phyloP scores from a whole-genome alignment of 208 protist species.

The Endotrypanum monterogeii region DNA sequence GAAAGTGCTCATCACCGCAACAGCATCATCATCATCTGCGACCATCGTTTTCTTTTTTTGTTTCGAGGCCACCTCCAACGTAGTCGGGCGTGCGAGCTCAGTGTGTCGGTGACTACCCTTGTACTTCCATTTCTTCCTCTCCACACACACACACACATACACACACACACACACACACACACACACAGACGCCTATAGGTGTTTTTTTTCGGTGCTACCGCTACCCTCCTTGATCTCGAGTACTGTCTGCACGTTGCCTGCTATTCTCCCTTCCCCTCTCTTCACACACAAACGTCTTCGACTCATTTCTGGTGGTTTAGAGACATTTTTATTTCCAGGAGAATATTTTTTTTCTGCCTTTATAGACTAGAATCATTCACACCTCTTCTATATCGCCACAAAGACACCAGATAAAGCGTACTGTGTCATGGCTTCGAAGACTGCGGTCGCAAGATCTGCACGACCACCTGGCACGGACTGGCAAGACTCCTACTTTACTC shows the following conservation, averaged over 20 bases:
- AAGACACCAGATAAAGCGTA: background rate
- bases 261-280: no score
- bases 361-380: background rate
- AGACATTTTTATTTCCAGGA: background rate
- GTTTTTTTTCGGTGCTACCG: no score
- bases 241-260: no score
- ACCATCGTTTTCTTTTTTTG: background rate
- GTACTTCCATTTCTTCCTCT: no score
- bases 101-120: background rate
- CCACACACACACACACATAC: background rate
- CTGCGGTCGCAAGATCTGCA: slow-evolving; percentile 11
- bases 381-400: background rate
- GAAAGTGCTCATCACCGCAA: background rate
- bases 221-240: no score
- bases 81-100: background rate
- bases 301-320: background rate
- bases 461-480: slow-evolving; percentile 69
- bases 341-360: background rate
- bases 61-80: background rate
- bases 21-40: slow-evolving; percentile 3
- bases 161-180: no score
- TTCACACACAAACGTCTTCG: background rate
- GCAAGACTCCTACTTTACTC: slow-evolving; percentile 79
- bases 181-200: no score
- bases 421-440: slow-evolving; percentile 10